A percentile compares a stretch with the other conserved stretches of the same genome.
phyloP scores from a whole-genome alignment of 257 asterid genomes.

The Solanum etuberosum region DNA sequence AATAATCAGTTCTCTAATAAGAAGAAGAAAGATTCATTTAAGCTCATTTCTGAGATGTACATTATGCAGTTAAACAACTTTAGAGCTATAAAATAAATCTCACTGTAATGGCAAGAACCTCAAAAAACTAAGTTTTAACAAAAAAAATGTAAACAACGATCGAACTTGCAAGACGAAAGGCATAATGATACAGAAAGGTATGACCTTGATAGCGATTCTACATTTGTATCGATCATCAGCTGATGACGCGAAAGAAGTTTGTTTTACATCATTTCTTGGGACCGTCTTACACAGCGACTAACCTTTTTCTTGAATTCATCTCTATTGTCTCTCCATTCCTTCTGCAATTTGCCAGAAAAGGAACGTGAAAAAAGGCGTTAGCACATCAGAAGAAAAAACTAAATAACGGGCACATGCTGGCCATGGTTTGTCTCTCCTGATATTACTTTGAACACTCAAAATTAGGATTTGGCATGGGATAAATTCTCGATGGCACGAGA shows the following conservation, averaged over 20 bases:
- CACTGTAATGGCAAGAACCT: background rate
- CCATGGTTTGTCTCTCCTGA: background rate
- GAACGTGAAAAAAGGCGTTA: background rate
- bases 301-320: constrained; percentile 88
- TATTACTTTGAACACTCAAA: background rate
- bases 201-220: background rate
- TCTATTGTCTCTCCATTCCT: constrained; percentile 96
- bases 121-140: background rate
- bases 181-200: background rate
- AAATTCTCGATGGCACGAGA: background rate
- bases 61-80: background rate
- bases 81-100: background rate
- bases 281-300: constrained; percentile 85
- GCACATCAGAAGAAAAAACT: background rate
- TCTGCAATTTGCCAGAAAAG: constrained; percentile 34
- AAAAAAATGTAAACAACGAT: background rate
- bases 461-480: background rate
- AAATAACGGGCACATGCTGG: background rate
- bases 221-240: background rate
- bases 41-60: background rate
- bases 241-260: background rate
- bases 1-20: background rate
- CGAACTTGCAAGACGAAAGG: background rate
- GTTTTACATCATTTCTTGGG: constrained; percentile 60
- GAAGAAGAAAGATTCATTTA: background rate